Conservation (phyloP, 495 filamentous ascomycete species). For the Penicillium cosmopolitanum region DNA sequence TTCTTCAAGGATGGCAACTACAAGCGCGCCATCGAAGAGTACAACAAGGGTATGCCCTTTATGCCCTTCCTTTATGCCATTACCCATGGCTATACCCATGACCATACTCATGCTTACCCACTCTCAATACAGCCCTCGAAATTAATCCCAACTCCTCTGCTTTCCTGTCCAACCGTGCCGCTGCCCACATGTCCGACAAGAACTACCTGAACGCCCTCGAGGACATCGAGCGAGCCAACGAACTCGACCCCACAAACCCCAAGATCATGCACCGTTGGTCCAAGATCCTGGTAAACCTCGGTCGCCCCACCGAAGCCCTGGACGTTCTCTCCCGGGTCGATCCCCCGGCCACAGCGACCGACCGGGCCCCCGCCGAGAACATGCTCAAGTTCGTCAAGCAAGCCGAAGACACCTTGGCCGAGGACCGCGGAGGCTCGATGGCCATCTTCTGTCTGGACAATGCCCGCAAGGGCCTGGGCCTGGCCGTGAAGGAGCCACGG, state of each 20-base stretch:
- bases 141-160: constrained; percentile 67
- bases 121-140: constrained; percentile 70
- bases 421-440: constrained; percentile 82
- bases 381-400: constrained; percentile 84
- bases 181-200: constrained; percentile 84
- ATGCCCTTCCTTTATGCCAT: constrained; percentile 23
- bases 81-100: constrained; percentile 8
- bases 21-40: constrained; percentile 81
- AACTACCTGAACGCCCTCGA: constrained; percentile 79
- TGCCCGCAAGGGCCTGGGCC: constrained; percentile 77
- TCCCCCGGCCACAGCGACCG: constrained; percentile 79
- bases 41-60: constrained; percentile 82
- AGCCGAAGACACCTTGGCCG: constrained; percentile 73
- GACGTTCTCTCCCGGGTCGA: constrained; percentile 65
- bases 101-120: not conserved
- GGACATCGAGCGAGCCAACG: constrained; percentile 78
- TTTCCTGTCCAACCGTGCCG: constrained; percentile 93
- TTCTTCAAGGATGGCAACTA: constrained; percentile 94
- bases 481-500: constrained; percentile 73
- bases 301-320: constrained; percentile 82
- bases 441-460: constrained; percentile 87
- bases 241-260: constrained; percentile 77
- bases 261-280: constrained; percentile 89
- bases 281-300: constrained; percentile 83
- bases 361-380: constrained; percentile 73